Conservation (phyloP, 768 basidiomycete genomes). For the Agaricus blazei region DNA sequence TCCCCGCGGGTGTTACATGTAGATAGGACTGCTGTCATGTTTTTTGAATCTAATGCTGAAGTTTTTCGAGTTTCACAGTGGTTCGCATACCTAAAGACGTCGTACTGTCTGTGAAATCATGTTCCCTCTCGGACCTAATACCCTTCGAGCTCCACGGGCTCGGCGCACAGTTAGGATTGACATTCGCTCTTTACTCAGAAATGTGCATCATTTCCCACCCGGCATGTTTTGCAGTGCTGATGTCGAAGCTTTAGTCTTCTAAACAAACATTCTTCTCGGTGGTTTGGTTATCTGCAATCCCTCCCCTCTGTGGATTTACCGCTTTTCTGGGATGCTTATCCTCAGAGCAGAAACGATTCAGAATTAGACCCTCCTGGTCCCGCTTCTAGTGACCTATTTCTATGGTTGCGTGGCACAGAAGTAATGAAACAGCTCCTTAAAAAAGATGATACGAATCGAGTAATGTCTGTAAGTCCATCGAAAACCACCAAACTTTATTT, state of each 20-base stretch:
- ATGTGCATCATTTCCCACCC: conserved; percentile 31
- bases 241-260: conserved; percentile 33
- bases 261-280: conserved; percentile 43
- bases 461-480: neutral
- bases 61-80: conserved; percentile 33
- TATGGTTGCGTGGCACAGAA: conserved; percentile 9
- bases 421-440: conserved; percentile 36
- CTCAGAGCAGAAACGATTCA: conserved; percentile 12
- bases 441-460: conserved; percentile 31
- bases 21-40: conserved; percentile 4
- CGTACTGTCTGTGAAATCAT: conserved; percentile 58
- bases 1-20: conserved; percentile 33
- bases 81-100: conserved; percentile 59
- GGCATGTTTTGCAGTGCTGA: neutral
- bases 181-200: conserved; percentile 62
- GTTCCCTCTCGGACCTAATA: conserved; percentile 41
- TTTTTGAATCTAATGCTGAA: neutral
- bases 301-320: conserved; percentile 61
- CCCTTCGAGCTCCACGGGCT: conserved; percentile 46
- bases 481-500: neutral
- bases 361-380: neutral
- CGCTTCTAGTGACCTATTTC: neutral
- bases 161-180: conserved; percentile 53
- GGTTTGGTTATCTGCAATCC: conserved; percentile 64
- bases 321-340: conserved; percentile 45